Base-by-base conservation (phyloP, 352 stramenopile species). In the Phytopythium litorale region DNA sequence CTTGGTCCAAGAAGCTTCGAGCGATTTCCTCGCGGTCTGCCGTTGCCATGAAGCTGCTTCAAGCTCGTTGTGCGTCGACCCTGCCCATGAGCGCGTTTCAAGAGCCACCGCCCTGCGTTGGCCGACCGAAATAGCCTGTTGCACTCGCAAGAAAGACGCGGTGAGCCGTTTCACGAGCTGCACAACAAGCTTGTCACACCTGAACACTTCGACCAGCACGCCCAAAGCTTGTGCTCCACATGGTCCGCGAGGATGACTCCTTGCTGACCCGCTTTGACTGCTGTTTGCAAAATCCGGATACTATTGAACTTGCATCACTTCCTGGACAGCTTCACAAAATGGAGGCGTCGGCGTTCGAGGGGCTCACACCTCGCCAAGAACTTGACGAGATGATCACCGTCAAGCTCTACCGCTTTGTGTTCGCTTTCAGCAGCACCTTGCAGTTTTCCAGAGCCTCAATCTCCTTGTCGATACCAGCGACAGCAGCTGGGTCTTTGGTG, bases 371-470 rank as follows among this genome's bases (percentile, higher is more conserved):
- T 38, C 42, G 6, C 11, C 42, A 49, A 21, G 7, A 49, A 49
- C 42, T 19, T 7, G 42, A 49, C 42, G 21, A 1, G 42, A 6
- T 1, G 21, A 13, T 12, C n/a, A 45, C 49, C 38, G 28, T 63
- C 54, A 15, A 13, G 19, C 15, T 16, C 57, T 49, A 21, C 61
- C 69, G 66, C 67, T 79, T 86, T 30, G 87, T 67, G 56, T 78
- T 84, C 38, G 78, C 67, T 76, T 92, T 89, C 21, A 88, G 54
- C 46, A 74, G 63, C 40, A 58, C 57, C 56, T 88, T 91, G 65
- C 79, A 89, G 68, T 79, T 62, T 25, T 70, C 65, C 58, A 91
- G 70, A 46, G 75, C 70, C 23, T 72, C 63, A 55, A 91, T 58
- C 52, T 91, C 78, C 33, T 69, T 74, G 57, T 85, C 76, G 37